These are phyloP conservation scores for Seminavis robusta DNA, from an alignment of 108 stramenopile species.

Conservation along the genomic window DNA sequence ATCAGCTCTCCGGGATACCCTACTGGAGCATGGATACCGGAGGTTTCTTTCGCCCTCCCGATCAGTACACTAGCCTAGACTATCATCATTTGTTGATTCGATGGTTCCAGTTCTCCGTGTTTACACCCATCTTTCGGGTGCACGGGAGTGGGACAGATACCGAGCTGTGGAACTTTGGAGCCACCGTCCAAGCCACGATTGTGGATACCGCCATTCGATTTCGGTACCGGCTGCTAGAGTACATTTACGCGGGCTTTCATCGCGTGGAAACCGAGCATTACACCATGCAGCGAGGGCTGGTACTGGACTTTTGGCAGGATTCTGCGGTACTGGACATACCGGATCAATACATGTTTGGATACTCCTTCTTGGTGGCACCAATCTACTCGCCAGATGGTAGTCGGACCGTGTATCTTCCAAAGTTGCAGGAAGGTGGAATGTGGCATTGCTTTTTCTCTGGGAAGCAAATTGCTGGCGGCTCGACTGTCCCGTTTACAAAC, in stretches of 20 bases:
- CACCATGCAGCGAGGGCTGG: constrained; percentile 8
- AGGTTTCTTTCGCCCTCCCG: constrained; percentile 4
- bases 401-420: constrained; percentile 7
- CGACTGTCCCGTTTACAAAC: no score
- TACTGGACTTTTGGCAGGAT: constrained; percentile 7
- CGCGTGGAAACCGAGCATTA: constrained; percentile 1
- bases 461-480: no score
- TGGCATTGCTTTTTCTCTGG: no score
- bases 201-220: neutral
- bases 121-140: constrained; percentile 6
- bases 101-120: constrained; percentile 15
- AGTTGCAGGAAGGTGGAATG: no score
- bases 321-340: neutral
- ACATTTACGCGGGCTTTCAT: constrained; percentile 8
- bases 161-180: constrained; percentile 17
- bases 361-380: constrained; percentile 10
- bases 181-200: neutral
- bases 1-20: constrained; percentile 7
- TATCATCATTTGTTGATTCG: constrained; percentile 4
- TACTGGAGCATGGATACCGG: constrained; percentile 13
- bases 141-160: constrained; percentile 8
- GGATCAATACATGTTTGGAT: constrained; percentile 18
- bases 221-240: constrained; percentile 10
- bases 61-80: constrained; percentile 11
- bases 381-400: neutral